Evolutionary conservation across 176 grass and related monocot species (phyloP), one percentile per base, ranked within the genome.

Genomic region (Aegilops speltoides): DNA sequence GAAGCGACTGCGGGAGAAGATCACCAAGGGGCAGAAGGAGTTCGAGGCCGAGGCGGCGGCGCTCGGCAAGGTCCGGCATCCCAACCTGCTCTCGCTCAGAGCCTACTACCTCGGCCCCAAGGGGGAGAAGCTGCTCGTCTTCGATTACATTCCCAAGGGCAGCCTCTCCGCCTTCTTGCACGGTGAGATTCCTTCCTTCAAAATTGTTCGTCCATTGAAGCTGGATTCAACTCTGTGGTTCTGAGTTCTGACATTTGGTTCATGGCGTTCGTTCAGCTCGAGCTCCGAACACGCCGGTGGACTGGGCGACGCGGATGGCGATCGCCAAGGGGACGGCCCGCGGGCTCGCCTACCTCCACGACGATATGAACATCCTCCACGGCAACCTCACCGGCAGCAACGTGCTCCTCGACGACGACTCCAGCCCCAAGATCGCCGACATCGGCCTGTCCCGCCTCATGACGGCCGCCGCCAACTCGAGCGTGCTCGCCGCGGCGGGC

Each of bases 361-460:
- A 83, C 57, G 59, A 81, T 19, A 25, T 54, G n/a, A 80, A 34
- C 59, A 86, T 82, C 15, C 10, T 77, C 34, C 87, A 92, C 63
- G 91, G 91, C 32, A 87, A 87, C 84, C 87, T 92, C 79, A 92
- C 84, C 17, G 72, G 79, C 74, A 68, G 79, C 56, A 92, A 92
- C 68, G 66, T 92, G 57, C 80, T 89, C 23, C 78, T 93, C 14
- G 88, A 93, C 31, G 82, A 88, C 1, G 48, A 77, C 31, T 62
- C 78, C 17, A 62, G 68, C 19, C 74, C 91, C 65, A 87, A 84
- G 85, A 87, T 92, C 32, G 78, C 79, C 12, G 87, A 87, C 45
- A 91, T 89, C 5, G 79, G 86, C 28, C 26, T 87, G 52, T 82
- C 79, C 9, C 59, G 79, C 68, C 86, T 87, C 70, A 76, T 87